Evolutionary conservation across 805 yeast species (phyloP), one percentile per base, ranked within the genome.

Genomic region (Candida boleticola): DNA sequence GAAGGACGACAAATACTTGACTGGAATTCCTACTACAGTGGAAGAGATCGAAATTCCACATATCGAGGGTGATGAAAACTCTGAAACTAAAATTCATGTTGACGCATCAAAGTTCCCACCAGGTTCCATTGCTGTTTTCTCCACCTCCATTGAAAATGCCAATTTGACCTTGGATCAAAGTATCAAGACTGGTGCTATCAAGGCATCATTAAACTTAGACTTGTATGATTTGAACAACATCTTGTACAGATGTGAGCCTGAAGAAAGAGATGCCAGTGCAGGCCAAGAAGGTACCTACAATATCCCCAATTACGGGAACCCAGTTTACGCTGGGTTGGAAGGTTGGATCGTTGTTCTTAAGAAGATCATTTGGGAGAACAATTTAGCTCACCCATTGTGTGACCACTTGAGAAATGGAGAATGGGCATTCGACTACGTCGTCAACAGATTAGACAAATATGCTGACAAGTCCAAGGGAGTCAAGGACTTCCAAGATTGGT

Each of bases 261-360:
- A 92, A 63, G 99, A 92, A 61, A 69, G 89, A 18, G 97, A 90
- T 57, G 76, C 80, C 10, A 79, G 90, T 50, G 74, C 64, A 18
- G 95, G 96, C 4, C 52, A 61, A 6, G 82, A 76, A 35, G 96
- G 97, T 7, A 77, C 77, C 0, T 92, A 93, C 63, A 60, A 64
- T 37, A 72, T 92, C 36, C 97, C 98, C 1, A 70, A 74, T 23
- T 68, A 75, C 60, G 97, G 97, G 0, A 68, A 69, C 13, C 66
- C 90, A 36, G 84, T 81, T 0, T 92, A 88, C 61, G 90, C 96
- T 31, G 99, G 99, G 9, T 66, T 93, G 18, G 95, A 89, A 61
- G 98, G 99, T 1, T 92, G 96, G 96, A 77, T 82, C 36, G 71
- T 88, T 0, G 83, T 81, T 1, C 62, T 92, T 49, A 74, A 78